phyloP scores from a whole-genome alignment of 1,284 basidiomycete genomes.

The Fomitiporia mediterranea region DNA sequence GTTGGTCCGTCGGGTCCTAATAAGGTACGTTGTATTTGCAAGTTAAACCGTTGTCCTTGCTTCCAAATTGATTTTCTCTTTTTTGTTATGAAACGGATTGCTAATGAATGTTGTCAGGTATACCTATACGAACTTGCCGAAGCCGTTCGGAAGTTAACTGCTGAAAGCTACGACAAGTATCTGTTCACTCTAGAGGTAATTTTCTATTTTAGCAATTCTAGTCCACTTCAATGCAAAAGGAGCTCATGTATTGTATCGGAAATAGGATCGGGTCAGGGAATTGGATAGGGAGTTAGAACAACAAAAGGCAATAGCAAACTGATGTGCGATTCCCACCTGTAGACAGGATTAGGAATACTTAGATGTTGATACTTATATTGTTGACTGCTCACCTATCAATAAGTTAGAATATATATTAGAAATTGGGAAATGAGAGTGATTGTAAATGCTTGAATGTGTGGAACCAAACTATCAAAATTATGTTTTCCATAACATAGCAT shows the following conservation, averaged over 20 bases:
- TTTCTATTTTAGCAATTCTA: background rate
- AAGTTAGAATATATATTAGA: too few relatives aligned
- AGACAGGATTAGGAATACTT: too few relatives aligned
- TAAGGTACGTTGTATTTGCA: constrained; percentile 44
- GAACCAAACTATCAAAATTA: too few relatives aligned
- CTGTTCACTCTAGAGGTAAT: constrained; percentile 67
- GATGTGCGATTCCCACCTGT: too few relatives aligned
- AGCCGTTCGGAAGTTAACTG: constrained; percentile 65
- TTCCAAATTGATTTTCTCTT: background rate
- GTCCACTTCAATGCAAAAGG: background rate
- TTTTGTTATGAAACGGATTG: too few relatives aligned
- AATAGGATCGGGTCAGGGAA: background rate
- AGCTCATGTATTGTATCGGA: background rate
- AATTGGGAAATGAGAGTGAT: too few relatives aligned
- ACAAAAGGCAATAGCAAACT: too few relatives aligned
- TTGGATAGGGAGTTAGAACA: background rate
- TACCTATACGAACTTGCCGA: constrained; percentile 73
- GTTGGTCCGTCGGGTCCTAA: constrained; percentile 82
- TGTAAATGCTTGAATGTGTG: too few relatives aligned
- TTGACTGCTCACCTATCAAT: too few relatives aligned
- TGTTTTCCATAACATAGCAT: too few relatives aligned
- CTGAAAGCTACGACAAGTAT: constrained; percentile 73
- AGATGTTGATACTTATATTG: too few relatives aligned
- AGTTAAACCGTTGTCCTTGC: background rate
- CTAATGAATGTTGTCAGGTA: constrained; percentile 55